A percentile compares a stretch with the other conserved stretches of the same genome.
phyloP scores from a whole-genome alignment of 2,329 filamentous ascomycete species.

The Fusarium newnesense region DNA sequence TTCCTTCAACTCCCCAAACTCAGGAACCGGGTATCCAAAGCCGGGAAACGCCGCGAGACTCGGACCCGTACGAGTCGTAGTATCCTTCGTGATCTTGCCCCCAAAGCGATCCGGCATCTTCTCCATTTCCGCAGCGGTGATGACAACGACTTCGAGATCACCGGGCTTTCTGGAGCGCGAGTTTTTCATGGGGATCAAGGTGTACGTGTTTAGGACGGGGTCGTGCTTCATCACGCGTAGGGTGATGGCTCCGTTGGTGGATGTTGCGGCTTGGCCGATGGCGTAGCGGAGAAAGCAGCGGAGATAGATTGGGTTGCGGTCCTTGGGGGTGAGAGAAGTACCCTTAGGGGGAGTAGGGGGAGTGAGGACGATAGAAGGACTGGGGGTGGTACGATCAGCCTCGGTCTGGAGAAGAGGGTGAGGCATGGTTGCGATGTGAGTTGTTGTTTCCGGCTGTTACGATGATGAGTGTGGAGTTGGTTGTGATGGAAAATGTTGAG shows the following conservation, averaged over 20 bases:
- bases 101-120: neutral
- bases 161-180: neutral
- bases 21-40: neutral
- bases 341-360: too few species aligned
- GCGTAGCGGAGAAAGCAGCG: neutral
- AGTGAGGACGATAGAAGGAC: neutral
- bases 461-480: accelerated
- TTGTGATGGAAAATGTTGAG: neutral
- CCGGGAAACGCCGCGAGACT: accelerated
- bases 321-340: neutral
- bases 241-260: neutral
- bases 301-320: neutral
- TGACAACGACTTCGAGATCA: neutral
- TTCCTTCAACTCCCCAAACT: accelerated
- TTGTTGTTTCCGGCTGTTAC: accelerated
- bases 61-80: neutral
- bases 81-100: accelerated
- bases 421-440: neutral
- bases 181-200: accelerated
- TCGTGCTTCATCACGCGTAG: neutral
- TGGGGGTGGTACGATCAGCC: accelerated
- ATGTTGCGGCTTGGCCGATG: neutral
- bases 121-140: neutral
- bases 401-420: neutral
- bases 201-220: neutral